Base-by-base conservation (phyloP, 2,329 filamentous ascomycete species). In the Furcasterigmium furcatum region DNA sequence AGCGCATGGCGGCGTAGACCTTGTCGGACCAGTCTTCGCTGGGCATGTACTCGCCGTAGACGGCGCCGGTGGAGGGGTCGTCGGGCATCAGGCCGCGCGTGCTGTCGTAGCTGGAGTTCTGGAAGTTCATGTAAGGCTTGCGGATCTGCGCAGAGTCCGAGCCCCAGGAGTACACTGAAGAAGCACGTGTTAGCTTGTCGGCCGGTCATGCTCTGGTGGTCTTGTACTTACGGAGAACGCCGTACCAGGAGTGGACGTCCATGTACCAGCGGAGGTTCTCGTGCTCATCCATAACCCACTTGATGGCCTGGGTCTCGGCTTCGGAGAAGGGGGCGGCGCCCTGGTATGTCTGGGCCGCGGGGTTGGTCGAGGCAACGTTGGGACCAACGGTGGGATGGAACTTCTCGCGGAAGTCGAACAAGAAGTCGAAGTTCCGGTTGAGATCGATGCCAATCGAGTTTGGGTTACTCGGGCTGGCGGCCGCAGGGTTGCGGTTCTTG, bases 351-450 rank as follows among this genome's bases (percentile, higher is more conserved):
- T 77, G 68, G 5, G 66, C 70, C 20, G 53, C 56, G 0, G 77
- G 74, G 21, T 56, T 62, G 9, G 59, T 64, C 6, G 72, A 74
- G 2, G 72, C 69, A 4, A 67, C 64, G 30, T 59, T 58, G 8
- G 63, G 54, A 24, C 65, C 58, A 27, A 72, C 73, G 4, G 50
- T 54, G 1, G 61, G 52, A 20, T 64, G 65, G 59, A 77, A 79
- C 38, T 67, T 59, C 43, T 62, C 59, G 27, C 56, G 60, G 55
- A 72, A 77, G 60, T 82, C 71, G 72, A 77, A 82, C 5, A 79
- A 56, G 58, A 79, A 77, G 56, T 80, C 75, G 50, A 79, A 79
- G 63, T 80, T 80, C 43, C 76, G 70, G 61, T 80, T 80, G 44
- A 80, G 61, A 52, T 80, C 77, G 30, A 80, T 64, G 21, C 75